Evolutionary conservation across 108 stramenopile species (phyloP), one percentile per base, ranked within the genome.

Genomic region (Epithemia pelagica): DNA sequence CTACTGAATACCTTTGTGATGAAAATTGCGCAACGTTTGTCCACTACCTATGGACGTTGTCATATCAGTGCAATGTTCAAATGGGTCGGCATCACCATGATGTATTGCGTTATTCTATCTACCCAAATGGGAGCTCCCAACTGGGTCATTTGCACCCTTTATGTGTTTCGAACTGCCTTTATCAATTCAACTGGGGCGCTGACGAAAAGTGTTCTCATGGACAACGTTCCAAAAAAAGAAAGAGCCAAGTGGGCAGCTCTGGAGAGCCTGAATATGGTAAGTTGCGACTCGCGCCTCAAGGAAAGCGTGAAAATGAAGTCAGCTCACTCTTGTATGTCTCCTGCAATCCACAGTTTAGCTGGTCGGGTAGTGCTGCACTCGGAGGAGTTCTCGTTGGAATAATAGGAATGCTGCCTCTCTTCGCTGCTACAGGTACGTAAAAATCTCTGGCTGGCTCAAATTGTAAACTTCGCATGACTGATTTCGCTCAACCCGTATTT

Each of bases 161-260:
- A 66, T 57, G 24, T 87, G 0, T 26, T 74, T 28, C 80, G 80
- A 15, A 79, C 81, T 2, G 57, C 66, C 15, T 71, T 79, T 33
- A 72, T 80, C 73, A 84, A 84, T 65, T 69, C 80, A 1, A 79
- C 82, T 7, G n/a, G 29, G 0, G 78, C 79, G 5, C 62, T 87
- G 61, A 84, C 83, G 1, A 70, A 71, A 32, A 70, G 71, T 46
- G 64, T 82, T 22, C 51, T 87, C 52, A 78, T 75, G 76, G 81
- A 82, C 31, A 28, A 73, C 28, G 78, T 82, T 18, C 73, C 74
- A 28, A 76, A 68, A 30, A 23, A 78, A 8, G 69, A 83, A 59
- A 53, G 81, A 19, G 81, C 59, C 15, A 77, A 72, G 57, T 85
- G 81, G 79, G 80, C 61, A 55, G 69, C 76, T 32, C 61, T 80